Percentiles rank a stretch among this genome's conserved stretches.
These are phyloP conservation scores for Cytospora piceae DNA, from an alignment of 2,329 filamentous ascomycete genomes.

Conservation along the genomic window DNA sequence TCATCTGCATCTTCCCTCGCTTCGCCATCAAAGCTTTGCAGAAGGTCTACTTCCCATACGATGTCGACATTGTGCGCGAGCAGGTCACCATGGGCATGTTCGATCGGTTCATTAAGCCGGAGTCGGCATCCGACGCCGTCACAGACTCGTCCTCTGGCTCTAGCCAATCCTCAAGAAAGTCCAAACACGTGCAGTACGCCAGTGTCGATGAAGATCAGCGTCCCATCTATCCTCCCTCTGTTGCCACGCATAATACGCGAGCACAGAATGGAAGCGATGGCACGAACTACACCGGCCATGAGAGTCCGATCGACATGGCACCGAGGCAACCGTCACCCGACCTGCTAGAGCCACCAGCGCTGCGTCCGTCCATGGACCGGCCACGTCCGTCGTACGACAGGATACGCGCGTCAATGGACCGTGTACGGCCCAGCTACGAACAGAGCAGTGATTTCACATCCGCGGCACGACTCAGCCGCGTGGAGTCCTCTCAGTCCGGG, in stretches of 20 bases:
- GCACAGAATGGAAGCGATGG: constrained; percentile 94
- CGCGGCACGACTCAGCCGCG: constrained; percentile 78
- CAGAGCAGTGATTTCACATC: constrained; percentile 89
- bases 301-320: constrained; percentile 61
- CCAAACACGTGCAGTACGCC: constrained; percentile 61
- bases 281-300: constrained; percentile 80
- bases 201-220: constrained; percentile 84
- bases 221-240: constrained; percentile 91
- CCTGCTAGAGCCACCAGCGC: constrained; percentile 36
- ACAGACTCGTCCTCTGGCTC: constrained; percentile 56
- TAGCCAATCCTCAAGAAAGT: constrained; percentile 58
- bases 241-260: constrained; percentile 79
- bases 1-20: constrained; percentile 83
- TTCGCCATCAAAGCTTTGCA: constrained; percentile 86
- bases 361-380: constrained; percentile 65
- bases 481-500: constrained; percentile 72
- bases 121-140: constrained; percentile 44
- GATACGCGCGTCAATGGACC: constrained; percentile 84
- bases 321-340: constrained; percentile 30
- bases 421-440: constrained; percentile 81
- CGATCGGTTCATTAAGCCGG: constrained; percentile 61
- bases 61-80: constrained; percentile 95
- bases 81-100: constrained; percentile 85
- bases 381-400: constrained; percentile 86
- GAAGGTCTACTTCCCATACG: constrained; percentile 91